Base-by-base conservation (phyloP, 495 filamentous ascomycete species). In the Hapsidospora chrysogenum region DNA sequence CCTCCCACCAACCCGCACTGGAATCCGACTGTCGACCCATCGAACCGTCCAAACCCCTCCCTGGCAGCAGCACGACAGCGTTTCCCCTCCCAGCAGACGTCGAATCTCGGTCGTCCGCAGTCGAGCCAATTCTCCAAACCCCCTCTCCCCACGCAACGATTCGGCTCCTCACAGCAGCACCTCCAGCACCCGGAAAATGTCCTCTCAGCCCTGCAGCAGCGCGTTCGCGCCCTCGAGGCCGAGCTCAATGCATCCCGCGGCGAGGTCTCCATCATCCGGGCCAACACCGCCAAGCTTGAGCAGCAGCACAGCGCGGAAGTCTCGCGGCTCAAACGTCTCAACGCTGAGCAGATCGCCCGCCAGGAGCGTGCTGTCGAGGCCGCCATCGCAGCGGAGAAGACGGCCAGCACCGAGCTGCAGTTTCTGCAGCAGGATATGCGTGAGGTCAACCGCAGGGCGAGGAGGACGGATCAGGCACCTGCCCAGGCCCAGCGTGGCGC, bases 221-320 rank as follows among this genome's bases (percentile, higher is more conserved):
- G 46, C 10, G 42, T 67, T 17, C 39, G 52, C 2, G 58, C 51
- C 8, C 42, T 65, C 4, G 48, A 61, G 41, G 47, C 54, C 0
- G 54, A 63, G 41, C 52, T 65, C 15, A 63, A 48, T 16, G 49
- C 58, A 1, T 50, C 59, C 35, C 54, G 52, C 27, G 68, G 68
- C 7, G 68, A 72, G 35, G 61, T 64, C 29, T 51, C 61, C 21
- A 64, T 72, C 26, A 47, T 72, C 10, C 57, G 68, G n/a, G 65
- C 59, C 38, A 66, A 65, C 20, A 52, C 60, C 37, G 63, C 67
- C 31, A 63, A 60, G 38, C 31, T 40, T 1, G 35, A 47, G 7
- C 33, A 37, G 2, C 42, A 39, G 0, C 53, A 66, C 41, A 64
- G 70, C 3, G 51, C 50, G 13, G 63, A 69, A 36, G 37, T 70